A percentile compares a stretch with the other conserved stretches of the same genome.
These are phyloP conservation scores for Mesotaenium endlicherianum DNA, from an alignment of 139 green algal species.

Conservation along the genomic window DNA sequence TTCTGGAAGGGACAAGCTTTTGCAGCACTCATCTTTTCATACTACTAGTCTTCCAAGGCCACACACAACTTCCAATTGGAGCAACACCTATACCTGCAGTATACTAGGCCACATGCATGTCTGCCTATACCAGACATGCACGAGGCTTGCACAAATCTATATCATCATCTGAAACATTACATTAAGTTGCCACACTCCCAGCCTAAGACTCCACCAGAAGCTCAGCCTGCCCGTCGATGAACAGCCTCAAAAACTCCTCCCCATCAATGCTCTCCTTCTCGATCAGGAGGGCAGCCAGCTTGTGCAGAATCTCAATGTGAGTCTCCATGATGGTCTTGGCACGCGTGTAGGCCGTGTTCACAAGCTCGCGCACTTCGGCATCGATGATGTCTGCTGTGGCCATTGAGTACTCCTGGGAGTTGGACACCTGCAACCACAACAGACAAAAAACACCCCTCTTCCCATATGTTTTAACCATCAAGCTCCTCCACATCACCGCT, in stretches of 20 bases:
- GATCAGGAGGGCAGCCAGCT: constrained; percentile 82
- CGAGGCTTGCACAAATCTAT: too few species aligned
- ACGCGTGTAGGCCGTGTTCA: constrained; percentile 90
- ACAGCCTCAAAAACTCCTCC: constrained; percentile 87
- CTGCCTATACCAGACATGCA: too few species aligned
- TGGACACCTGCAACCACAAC: constrained; percentile 52
- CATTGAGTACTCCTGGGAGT: constrained; percentile 77
- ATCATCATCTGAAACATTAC: too few species aligned
- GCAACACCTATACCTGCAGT: too few species aligned
- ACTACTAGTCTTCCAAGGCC: too few species aligned
- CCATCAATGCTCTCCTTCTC: constrained; percentile 99
- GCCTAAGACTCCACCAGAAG: constrained; percentile 93
- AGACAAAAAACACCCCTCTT: not conserved
- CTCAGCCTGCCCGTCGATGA: constrained; percentile 79
- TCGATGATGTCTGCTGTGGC: constrained; percentile 89
- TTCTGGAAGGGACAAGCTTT: too few species aligned
- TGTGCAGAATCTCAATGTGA: constrained; percentile 94
- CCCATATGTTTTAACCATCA: too few species aligned
- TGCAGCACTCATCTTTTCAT: too few species aligned
- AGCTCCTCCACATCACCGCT: too few species aligned
- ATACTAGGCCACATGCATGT: too few species aligned
- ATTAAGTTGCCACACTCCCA: too few species aligned
- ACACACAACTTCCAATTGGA: too few species aligned
- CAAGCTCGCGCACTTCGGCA: constrained; percentile 84
- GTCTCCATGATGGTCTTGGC: constrained; percentile 90